Percentiles rank a stretch among this genome's conserved stretches.
Conservation (phyloP, 106 monocot genomes). For the Chionographis japonica region DNA sequence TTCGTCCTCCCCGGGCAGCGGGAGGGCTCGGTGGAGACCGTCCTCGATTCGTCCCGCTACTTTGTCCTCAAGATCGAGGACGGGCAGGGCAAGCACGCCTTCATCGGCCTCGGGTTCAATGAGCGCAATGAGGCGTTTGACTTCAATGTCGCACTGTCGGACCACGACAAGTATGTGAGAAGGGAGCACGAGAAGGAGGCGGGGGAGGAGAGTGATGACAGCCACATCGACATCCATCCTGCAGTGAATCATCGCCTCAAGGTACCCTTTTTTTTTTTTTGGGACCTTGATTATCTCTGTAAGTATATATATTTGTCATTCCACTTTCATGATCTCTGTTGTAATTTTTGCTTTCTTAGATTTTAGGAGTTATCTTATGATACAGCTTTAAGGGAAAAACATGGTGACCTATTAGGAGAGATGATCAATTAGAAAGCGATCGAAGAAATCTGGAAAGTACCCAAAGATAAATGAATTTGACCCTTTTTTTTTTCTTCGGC, state of each 20-base stretch:
- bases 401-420: too few relatives aligned
- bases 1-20: slow-evolving; percentile 64
- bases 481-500: too few relatives aligned
- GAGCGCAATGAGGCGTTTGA: slow-evolving; percentile 98
- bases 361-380: too few relatives aligned
- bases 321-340: too few relatives aligned
- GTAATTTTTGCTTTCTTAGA: too few relatives aligned
- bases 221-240: slow-evolving; percentile 62
- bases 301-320: too few relatives aligned
- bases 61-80: slow-evolving; percentile 95
- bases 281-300: too few relatives aligned
- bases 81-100: slow-evolving; percentile 86
- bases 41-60: slow-evolving; percentile 88
- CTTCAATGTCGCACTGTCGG: slow-evolving; percentile 93
- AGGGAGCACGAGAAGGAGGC: slow-evolving; percentile 67
- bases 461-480: too few relatives aligned
- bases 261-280: slow-evolving; percentile 27
- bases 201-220: slow-evolving; percentile 24
- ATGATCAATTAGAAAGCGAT: too few relatives aligned
- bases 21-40: slow-evolving; percentile 81
- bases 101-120: slow-evolving; percentile 75
- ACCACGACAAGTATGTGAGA: slow-evolving; percentile 88
- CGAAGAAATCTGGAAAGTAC: too few relatives aligned
- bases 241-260: slow-evolving; percentile 74
- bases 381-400: too few relatives aligned